Evolutionary conservation across 2,329 filamentous ascomycete genomes (phyloP), one percentile per base, ranked within the genome.

Genomic region (Alternaria conjuncta): DNA sequence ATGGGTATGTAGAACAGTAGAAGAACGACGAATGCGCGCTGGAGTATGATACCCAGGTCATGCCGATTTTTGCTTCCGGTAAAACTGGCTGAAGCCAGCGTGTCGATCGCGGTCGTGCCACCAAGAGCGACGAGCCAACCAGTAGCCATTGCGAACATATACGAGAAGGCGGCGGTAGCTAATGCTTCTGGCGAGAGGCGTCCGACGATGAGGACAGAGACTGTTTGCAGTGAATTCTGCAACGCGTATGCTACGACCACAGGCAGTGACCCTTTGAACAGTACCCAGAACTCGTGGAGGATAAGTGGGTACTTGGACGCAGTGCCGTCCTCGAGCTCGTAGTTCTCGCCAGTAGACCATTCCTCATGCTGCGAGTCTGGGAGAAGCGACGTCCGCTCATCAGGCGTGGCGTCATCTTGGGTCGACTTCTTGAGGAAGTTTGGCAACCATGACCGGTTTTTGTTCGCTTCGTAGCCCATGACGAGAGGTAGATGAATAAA

Each of bases 101-200:
- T 97, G 77, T 97, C 93, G 46, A 97, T 86, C 0, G 93, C 93
- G 1, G 92, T 97, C 0, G 92, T 94, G 8, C 93, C 93, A 26
- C 93, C 93, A 5, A 97, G 86, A 0, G 90, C 93, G 63, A 97
- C 92, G 41, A 97, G 86, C 93, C 93, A 96, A 0, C 90, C 93
- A 1, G 92, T 93, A 21, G 91, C 89, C 91, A 95, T 94, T 58
- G 93, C 93, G 71, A 97, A 97, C 93, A 97, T 97, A 83, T 96
- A 95, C 2, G 91, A 92, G 74, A 97, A 97, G 0, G 93, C 93
- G 1, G 92, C 90, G 0, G 91, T 92, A 0, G 93, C 92, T 7
- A 97, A 82, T 2, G 93, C 89, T 78, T 96, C 91, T 1, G 93
- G 90, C 0, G 91, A 94, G 0, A 93, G 82, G 3, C 92, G 89